Evolutionary conservation across 2,329 filamentous ascomycete species (phyloP), one percentile per base, ranked within the genome.

Genomic region (Dactylellina haptotyla): DNA sequence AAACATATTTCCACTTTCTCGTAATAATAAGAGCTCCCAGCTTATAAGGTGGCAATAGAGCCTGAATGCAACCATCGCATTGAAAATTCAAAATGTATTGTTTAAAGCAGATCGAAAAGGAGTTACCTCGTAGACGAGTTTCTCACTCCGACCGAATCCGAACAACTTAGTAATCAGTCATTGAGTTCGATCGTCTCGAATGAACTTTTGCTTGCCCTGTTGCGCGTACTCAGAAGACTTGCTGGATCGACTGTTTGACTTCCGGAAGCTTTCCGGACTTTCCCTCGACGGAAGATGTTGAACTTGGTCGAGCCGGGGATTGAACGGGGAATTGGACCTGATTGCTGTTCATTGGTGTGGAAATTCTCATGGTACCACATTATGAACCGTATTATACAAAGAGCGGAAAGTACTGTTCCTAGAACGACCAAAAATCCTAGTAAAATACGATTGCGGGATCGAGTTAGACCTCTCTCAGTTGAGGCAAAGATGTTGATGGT

Each of bases 121-220:
- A 3, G 4, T 32, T 16, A 18, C 23, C n/a, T 28, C 25, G 18
- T 51, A 37, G 26, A 37, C 18, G 25, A 37, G 34, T 48, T 45
- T 51, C 45, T 59, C 25, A 32, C 45, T 53, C 53, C 45, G 43
- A 25, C 16, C 30, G 20, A 26, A 28, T 23, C 63, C 45, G 43
- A 45, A 5, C 25, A 8, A 34, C 23, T 26, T 34, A 45, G 53
- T 59, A 46, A 53, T 67, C 43, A 53, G 53, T 67, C 34, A 45
- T 67, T 12, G 1, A 67, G 63, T n/a, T 67, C 34, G 16, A 67
- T 23, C 14, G 53, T 30, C 34, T 67, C 43, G 53, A 67, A 67
- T 16, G 63, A 67, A 48, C 53, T 45, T 16, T 67, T 67, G 45
- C 63, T 67, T n/a, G 4, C 26, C 25, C 63, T 20, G 12, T 58